Base-by-base conservation (phyloP, 2,329 filamentous ascomycete species). In the Daldinia sp. region DNA sequence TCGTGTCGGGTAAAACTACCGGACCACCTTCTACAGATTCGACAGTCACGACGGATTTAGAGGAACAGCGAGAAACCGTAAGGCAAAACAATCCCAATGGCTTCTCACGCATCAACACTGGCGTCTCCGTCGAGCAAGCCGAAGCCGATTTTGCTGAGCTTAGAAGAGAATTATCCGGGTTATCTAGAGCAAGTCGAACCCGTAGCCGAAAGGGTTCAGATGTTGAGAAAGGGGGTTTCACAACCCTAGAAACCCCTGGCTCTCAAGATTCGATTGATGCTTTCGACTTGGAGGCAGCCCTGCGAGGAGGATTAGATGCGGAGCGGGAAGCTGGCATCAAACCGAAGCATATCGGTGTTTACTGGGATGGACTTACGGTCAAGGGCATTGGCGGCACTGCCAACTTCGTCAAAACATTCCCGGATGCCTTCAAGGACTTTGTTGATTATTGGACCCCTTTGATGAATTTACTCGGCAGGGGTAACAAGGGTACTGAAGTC, bases 281-380 rank as follows among this genome's bases (percentile, higher is more conserved):
- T 8, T 96, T 95, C 76, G 89, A 96, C 73, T 81, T 97, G 34
- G 91, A 96, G 75, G 78, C 82, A 7, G 88, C 89, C 3, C 80
- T 96, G 63, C 86, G 91, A 43, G 91, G 92, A 2, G 88, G 88
- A 57, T 83, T 90, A 58, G 85, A 84, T 45, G 89, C 92, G 7
- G 90, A 93, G 72, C 83, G 85, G 63, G 87, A 90, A 64, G 90
- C 91, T 4, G 93, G 93, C 0, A 96, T 96, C 76, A 89, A 88
- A 63, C 83, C 88, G 4, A 96, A 96, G 80, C 87, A 90, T 70
- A 90, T 93, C 62, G 90, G 91, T 27, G 90, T 93, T 0, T 85
- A 91, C 65, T 96, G 92, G 91, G 87, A 95, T 55, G 83, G 84
- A 15, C 78, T 96, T 49, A 92, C 90, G 0, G 92, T 95, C 35